A percentile compares a stretch with the other conserved stretches of the same genome.
These are phyloP conservation scores for Candida cerambycidarum DNA, from an alignment of 805 yeast genomes.

Conservation along the genomic window DNA sequence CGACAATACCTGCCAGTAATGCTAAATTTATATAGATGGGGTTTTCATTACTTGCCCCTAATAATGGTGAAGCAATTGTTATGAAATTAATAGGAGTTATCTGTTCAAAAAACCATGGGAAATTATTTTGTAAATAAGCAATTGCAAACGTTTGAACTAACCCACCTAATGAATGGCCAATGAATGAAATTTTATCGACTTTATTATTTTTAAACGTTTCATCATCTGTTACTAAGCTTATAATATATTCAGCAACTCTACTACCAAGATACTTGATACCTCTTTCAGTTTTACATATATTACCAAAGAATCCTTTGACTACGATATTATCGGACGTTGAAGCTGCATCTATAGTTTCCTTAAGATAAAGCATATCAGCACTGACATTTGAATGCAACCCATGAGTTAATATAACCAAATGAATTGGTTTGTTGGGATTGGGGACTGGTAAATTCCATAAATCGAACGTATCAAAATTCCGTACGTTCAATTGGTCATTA, in stretches of 20 bases:
- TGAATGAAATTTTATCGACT: constrained; percentile 71
- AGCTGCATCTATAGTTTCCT: constrained; percentile 67
- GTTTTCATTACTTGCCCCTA: constrained; percentile 86
- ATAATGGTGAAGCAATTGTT: constrained; percentile 81
- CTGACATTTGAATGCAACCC: constrained; percentile 89
- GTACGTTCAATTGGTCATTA: constrained; percentile 10
- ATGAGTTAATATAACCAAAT: constrained; percentile 83
- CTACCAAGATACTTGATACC: constrained; percentile 85
- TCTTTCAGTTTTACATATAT: constrained; percentile 83
- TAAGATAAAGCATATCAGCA: constrained; percentile 85
- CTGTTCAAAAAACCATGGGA: constrained; percentile 67
- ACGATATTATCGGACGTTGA: constrained; percentile 63
- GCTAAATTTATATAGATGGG: constrained; percentile 84
- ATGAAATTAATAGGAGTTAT: constrained; percentile 77
- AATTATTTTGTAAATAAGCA: constrained; percentile 67
- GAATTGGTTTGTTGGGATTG: constrained; percentile 56
- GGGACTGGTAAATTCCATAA: constrained; percentile 73
- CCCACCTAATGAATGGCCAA: constrained; percentile 95
- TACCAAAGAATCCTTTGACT: constrained; percentile 80
- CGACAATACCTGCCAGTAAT: constrained; percentile 84
- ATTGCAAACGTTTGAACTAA: constrained; percentile 88
- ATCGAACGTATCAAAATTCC: constrained; percentile 58
- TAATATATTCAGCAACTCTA: constrained; percentile 72
- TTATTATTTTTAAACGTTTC: constrained; percentile 33
- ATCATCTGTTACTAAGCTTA: constrained; percentile 50